phyloP scores from a whole-genome alignment of 257 asterid genomes.

The Rehmannia glutinosa region DNA sequence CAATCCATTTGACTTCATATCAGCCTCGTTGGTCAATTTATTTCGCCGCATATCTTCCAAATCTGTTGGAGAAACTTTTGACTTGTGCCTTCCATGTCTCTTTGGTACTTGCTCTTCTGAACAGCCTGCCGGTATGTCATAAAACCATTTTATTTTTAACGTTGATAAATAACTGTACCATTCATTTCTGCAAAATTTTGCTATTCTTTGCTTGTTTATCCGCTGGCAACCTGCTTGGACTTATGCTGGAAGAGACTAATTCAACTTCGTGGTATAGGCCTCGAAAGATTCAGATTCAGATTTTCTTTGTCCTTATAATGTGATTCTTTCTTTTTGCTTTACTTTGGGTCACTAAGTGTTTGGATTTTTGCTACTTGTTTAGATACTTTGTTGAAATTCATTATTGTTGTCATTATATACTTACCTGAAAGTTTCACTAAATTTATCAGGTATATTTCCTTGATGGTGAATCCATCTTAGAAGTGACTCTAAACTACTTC shows the following conservation, averaged over 20 bases:
- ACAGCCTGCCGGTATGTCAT: constrained; percentile 79
- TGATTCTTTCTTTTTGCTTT: not conserved
- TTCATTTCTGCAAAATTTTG: not conserved
- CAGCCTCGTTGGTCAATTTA: constrained; percentile 60
- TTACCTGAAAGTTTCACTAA: not conserved
- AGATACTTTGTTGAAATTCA: not conserved
- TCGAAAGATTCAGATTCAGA: no score
- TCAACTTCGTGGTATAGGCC: no score
- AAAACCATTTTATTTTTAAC: not conserved
- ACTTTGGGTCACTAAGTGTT: not conserved
- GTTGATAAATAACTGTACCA: not conserved
- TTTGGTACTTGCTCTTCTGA: constrained; percentile 67
- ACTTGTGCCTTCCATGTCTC: constrained; percentile 72
- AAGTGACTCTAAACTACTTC: constrained; percentile 32
- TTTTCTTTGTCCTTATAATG: not conserved
- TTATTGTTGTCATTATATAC: not conserved
- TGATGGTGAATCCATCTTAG: constrained; percentile 70
- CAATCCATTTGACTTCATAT: constrained; percentile 72
- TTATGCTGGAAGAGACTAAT: not conserved
- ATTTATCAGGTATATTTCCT: constrained; percentile 61
- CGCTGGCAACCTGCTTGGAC: not conserved
- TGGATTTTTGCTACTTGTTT: not conserved
- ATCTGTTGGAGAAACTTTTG: constrained; percentile 57
- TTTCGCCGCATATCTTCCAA: constrained; percentile 49
- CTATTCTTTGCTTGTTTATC: not conserved